Base-by-base conservation (phyloP, 1,139 yeast species). In the Taphrina flavorubra region DNA sequence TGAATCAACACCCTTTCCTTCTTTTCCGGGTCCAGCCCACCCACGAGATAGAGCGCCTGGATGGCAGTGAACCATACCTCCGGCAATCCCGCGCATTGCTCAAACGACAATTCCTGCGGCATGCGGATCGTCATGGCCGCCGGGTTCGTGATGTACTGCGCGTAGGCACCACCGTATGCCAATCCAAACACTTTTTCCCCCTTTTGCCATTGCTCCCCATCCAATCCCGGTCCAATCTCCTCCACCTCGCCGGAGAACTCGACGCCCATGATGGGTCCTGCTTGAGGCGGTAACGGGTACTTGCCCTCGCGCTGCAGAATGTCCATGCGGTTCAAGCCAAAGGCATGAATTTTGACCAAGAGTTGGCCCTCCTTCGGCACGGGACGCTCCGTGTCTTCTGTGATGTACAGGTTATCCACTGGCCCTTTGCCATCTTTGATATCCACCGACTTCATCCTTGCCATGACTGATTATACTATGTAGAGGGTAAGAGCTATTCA, bases 61-160 rank as follows among this genome's bases (percentile, higher is more conserved):
- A 75, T 68, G 0, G 81, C 81, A 0, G 80, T 76, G 61, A 78
- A 73, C 81, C 82, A 79, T 25, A 73, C 77, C 62, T 77, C 79
- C 4, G 80, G 80, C 6, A 79, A 69, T 1, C 77, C 74, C 1
- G 81, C 79, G 0, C 79, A 79, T n/a, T 71, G 72, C 4, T 70
- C 70, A 61, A 72, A 70, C 14, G 74, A 58, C 61, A 78, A 31
- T 2, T 69, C 72, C 0, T 65, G 70, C 2, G 80, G 79, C 25
- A 74, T 68, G 14, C 73, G 72, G 34, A 75, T 68, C 55, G 79
- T 69, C n/a, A 76, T 74, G 34, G 68, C 66, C 8, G 73, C 68
- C 25, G 75, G 72, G 63, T 78, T 76, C 5, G 73, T 75, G 13
- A 79, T 76, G 63, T 74, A 76, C 72, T 79, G 79, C 10, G 81